Conservation (phyloP, 352 stramenopile species). For the Pilasporangium apinafurcum region DNA sequence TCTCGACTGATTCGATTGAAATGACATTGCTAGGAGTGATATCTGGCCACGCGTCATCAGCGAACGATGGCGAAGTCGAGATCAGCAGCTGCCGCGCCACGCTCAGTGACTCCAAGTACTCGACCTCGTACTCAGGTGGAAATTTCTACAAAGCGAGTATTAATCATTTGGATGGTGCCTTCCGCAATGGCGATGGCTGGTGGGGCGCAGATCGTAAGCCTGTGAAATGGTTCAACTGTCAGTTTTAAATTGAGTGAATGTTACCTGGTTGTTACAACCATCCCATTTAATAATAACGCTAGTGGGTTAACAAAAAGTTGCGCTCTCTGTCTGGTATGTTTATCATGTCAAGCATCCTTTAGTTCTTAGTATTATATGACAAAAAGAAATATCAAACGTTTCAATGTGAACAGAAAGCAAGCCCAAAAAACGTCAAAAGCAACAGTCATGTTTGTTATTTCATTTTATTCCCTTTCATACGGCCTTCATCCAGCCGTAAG, state of each 20-base stretch:
- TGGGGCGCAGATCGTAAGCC: conserved; percentile 21
- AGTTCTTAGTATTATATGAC: neutral
- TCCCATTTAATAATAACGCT: too few relatives aligned
- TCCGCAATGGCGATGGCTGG: conserved; percentile 17
- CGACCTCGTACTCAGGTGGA: conserved; percentile 8
- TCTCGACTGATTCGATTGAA: conserved; percentile 7
- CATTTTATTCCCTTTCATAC: too few relatives aligned
- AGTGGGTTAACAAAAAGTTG: too few relatives aligned
- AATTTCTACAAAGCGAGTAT: conserved; percentile 22
- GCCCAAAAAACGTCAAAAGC: too few relatives aligned
- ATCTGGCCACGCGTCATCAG: conserved; percentile 10
- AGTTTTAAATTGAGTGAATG: too few relatives aligned
- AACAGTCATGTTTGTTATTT: too few relatives aligned
- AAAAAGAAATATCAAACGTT: neutral
- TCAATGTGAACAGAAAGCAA: neutral
- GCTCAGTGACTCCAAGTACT: conserved; percentile 2
- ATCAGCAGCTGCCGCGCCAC: conserved; percentile 21
- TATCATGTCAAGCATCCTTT: too few relatives aligned
- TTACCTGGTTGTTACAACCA: too few relatives aligned
- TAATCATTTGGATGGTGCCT: conserved; percentile 23
- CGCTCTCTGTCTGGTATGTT: too few relatives aligned
- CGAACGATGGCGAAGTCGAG: conserved; percentile 29
- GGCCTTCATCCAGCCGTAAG: too few relatives aligned
- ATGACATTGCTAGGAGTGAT: conserved; percentile 9
- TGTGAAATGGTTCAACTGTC: conserved; percentile 27